Evolutionary conservation across 2,329 filamentous ascomycete species (phyloP), one percentile per base, ranked within the genome.

Genomic region (Hirsutella minnesotensis): DNA sequence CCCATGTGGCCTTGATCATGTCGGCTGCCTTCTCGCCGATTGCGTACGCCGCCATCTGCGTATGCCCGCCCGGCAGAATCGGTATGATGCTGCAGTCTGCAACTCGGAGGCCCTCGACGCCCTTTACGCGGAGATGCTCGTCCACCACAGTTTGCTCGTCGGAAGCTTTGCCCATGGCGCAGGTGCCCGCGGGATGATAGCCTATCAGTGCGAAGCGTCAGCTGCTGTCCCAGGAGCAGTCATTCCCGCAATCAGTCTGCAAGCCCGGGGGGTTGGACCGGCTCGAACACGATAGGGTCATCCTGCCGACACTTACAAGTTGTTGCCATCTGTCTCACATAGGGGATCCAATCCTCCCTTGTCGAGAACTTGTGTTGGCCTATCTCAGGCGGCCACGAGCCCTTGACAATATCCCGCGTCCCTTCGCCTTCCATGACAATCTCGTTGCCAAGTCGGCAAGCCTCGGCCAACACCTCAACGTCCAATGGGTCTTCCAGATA

Each of bases 401-500:
- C 77, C 51, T 76, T 76, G 12, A 79, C 66, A 5, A 81, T 61
- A 42, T 72, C 67, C 55, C 68, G 76, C 1, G 77, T 81, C 0
- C 73, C 76, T 1, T 62, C 61, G 0, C 76, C 77, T 15, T 73
- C 60, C 54, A 69, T 72, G 21, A 79, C 66, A 46, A 81, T 73
- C 55, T 81, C 76, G 48, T 81, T 79, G 0, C 66, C 75, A 38
- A 72, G 73, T 2, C 65, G 65, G 38, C 74, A 79, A 0, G 70
- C 77, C 52, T 81, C 77, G 2, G 65, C 70, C 42, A 81, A 53
- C 5, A 81, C 73, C 16, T 79, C 60, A 34, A 79, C 51, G 47
- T 81, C 77, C 9, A 79, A 57, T 5, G 72, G 69, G 47, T 81
- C 67, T 2, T 65, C 67, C 3, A 81, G 60, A 46, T 78, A 81